Base-by-base conservation (phyloP, 176 grass and related monocot species). In the Aegilops speltoides region DNA sequence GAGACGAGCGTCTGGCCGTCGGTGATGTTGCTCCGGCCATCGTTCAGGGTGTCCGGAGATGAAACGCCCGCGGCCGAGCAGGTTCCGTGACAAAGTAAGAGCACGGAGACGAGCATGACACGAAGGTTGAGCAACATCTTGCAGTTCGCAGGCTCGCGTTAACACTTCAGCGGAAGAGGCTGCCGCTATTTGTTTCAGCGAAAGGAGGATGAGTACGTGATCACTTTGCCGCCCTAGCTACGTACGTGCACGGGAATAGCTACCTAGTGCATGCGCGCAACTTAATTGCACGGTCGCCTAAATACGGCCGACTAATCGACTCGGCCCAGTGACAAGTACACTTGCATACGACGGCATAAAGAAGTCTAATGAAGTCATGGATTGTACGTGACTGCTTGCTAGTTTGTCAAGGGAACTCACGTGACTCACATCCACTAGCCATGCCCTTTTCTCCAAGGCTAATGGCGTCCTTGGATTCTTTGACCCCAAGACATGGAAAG, bases 1-100 rank as follows among this genome's bases (percentile, higher is more conserved):
- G 88, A 93, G 8, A 90, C 66, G 6, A 93, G 64, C 8, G 73
- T 90, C 22, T 45, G 16, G 12, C 76, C 76, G 34, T 88, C 86
- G 12, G 86, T 83, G 73, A 88, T 36, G 80, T 88, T 83, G 48
- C 48, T 13, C 6, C 48, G 48, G 36, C 46, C 62, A 40, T 14
- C 68, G 80, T 11, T 83, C 3, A 87, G 61, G 4, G 61, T 82
- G 63, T 88, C 86, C 0, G 36, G 10, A 0, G 80, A 26, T 22
- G 52, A 10, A 20, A 36, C 23, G 20, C 46, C 71, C 3, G 64
- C 13, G 10, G 73, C 37, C 3, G 52, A 70, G 0, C 6, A 10
- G 0, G 19, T n/a, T 64, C 19, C 1, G 13, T 7, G 14, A 13
- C 11, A 62, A 78, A 83, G 62, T 1, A 82, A 10, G 2, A 78